Conservation (phyloP, 2,329 filamentous ascomycete species). For the Pestalotiopsis sp. region DNA sequence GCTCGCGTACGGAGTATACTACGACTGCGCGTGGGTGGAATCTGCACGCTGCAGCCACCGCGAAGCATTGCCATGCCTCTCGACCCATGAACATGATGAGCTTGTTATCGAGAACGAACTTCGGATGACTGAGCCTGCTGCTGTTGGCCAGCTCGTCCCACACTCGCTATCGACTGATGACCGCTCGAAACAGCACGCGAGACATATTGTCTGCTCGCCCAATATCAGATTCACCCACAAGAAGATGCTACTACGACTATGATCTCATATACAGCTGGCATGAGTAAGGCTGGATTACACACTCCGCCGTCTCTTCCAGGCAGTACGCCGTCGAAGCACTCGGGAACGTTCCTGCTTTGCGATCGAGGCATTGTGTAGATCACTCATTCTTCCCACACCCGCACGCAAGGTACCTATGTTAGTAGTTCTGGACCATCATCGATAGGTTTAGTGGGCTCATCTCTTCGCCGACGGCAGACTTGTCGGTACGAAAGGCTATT, state of each 20-base stretch:
- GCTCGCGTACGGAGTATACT: not conserved
- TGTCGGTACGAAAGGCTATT: not conserved
- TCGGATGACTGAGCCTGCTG: not conserved
- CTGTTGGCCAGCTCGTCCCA: not conserved
- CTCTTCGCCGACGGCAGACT: not conserved
- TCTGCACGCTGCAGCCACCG: not conserved
- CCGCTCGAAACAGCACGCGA: not conserved
- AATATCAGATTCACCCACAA: not conserved
- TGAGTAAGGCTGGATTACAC: not conserved
- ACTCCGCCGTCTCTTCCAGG: not conserved
- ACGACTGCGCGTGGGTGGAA: not conserved
- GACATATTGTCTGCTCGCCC: not conserved
- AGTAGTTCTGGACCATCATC: not conserved
- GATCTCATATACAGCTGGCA: not conserved
- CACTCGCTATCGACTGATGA: not conserved
- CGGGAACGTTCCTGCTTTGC: not conserved
- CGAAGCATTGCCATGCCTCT: not conserved
- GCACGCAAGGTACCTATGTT: not conserved
- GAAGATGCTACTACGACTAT: not conserved
- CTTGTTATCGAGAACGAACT: not conserved
- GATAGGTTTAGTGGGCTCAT: not conserved
- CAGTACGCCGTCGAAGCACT: not conserved
- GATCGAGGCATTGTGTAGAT: not conserved
- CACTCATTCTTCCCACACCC: not conserved
- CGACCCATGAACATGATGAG: not conserved